phyloP scores from a whole-genome alignment of 108 stramenopile species.

The Conticribra weissflogii region DNA sequence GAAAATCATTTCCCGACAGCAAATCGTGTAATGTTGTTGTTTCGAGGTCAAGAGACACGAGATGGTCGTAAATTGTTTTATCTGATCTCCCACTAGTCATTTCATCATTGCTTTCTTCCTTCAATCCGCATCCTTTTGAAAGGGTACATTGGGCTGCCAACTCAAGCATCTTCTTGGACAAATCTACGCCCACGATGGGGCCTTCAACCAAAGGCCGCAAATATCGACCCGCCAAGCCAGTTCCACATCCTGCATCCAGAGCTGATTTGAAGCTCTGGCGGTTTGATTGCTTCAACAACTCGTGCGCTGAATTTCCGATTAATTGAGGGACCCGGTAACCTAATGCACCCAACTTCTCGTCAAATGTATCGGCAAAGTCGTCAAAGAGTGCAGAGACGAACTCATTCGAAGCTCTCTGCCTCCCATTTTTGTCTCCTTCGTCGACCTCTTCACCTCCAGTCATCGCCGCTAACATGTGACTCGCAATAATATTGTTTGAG shows the following conservation, averaged over 20 bases:
- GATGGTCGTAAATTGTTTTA: constrained; percentile 58
- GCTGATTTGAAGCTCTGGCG: constrained; percentile 39
- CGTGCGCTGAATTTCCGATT: constrained; percentile 53
- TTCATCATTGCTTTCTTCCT: constrained; percentile 22
- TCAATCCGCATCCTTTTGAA: constrained; percentile 55
- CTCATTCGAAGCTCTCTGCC: constrained; percentile 63
- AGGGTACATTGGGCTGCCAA: constrained; percentile 60
- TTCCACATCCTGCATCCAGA: constrained; percentile 82
- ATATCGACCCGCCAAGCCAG: constrained; percentile 73
- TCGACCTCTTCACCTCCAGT: constrained; percentile 22
- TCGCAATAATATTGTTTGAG: constrained; percentile 53
- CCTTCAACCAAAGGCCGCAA: constrained; percentile 54
- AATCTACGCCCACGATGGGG: constrained; percentile 68
- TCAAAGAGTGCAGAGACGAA: constrained; percentile 80
- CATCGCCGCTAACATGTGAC: constrained; percentile 52
- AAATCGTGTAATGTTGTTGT: constrained; percentile 57
- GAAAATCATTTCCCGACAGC: constrained; percentile 21
- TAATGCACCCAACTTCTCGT: constrained; percentile 65
- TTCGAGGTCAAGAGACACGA: constrained; percentile 65
- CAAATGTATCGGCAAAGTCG: constrained; percentile 80
- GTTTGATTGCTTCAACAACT: constrained; percentile 17
- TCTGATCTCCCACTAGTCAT: constrained; percentile 28
- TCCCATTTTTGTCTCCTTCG: constrained; percentile 29
- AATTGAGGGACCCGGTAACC: constrained; percentile 65
- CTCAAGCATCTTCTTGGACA: constrained; percentile 72